phyloP scores from a whole-genome alignment of 352 stramenopile species.

The Phytopythium vexans region DNA sequence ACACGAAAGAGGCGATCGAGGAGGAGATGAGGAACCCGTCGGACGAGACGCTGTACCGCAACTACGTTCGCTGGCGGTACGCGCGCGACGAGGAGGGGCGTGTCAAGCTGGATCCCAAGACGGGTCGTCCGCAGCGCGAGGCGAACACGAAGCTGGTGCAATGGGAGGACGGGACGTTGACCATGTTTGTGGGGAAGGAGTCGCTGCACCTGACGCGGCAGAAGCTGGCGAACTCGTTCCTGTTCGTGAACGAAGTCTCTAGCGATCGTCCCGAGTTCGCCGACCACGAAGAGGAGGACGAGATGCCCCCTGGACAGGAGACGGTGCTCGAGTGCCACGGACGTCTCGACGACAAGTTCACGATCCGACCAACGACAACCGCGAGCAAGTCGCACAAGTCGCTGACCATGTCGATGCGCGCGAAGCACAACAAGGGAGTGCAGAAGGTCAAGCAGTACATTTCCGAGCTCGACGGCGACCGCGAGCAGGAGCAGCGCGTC shows the following conservation, averaged over 20 bases:
- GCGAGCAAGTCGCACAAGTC: slow-evolving; percentile 84
- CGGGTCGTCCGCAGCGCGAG: slow-evolving; percentile 54
- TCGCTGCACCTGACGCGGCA: slow-evolving; percentile 77
- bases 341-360: slow-evolving; percentile 80
- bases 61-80: slow-evolving; percentile 84
- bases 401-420: slow-evolving; percentile 87
- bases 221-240: slow-evolving; percentile 85
- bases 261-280: slow-evolving; percentile 64
- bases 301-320: slow-evolving; percentile 54
- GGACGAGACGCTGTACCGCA: slow-evolving; percentile 83
- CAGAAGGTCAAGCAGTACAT: slow-evolving; percentile 87
- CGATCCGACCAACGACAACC: slow-evolving; percentile 84
- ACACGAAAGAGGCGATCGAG: slow-evolving; percentile 69
- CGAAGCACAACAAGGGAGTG: slow-evolving; percentile 87
- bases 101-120: slow-evolving; percentile 65
- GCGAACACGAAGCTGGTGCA: slow-evolving; percentile 83
- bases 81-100: slow-evolving; percentile 51
- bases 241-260: slow-evolving; percentile 78
- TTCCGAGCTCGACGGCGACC: slow-evolving; percentile 78
- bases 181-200: slow-evolving; percentile 85
- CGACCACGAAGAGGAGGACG: slow-evolving; percentile 54
- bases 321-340: slow-evolving; percentile 83
- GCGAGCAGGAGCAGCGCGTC: slow-evolving; percentile 79
- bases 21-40: slow-evolving; percentile 83
- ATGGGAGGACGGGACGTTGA: slow-evolving; percentile 84